Base-by-base conservation (phyloP, 179 eudicot genomes). In the Silene noctiflora region DNA sequence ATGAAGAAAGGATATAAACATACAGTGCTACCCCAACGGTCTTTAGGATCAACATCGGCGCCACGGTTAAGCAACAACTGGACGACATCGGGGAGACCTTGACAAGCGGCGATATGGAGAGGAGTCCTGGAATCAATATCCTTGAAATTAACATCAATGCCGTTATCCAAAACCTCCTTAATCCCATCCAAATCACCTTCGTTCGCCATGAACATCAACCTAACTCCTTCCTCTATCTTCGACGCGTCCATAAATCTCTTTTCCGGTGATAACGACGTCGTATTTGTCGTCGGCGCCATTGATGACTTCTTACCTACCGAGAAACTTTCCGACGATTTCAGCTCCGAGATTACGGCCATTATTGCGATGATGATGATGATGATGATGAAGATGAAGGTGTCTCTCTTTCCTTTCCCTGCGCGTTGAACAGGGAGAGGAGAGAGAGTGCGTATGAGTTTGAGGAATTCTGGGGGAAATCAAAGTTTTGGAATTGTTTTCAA, bases 1-100 rank as follows among this genome's bases (percentile, higher is more conserved):
- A 60, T 7, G 24, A 60, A 1, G 14, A 75, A 1, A 17, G 60
- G 25, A 25, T 16, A 39, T 5, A 31, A 59, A 69, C 62, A 46
- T 63, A 88, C 94, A 74, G 94, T 88, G 78, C 90, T 90, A 14
- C 94, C 94, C 91, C 91, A 90, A 6, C 91, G 89, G 79, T 90
- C 91, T 39, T 83, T 83, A 24, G 88, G 72, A 81, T 88, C 87
- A 27, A 87, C 83, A 77, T 84, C 83, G 27, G 94, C 91, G 51
- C 91, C 90, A 22, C 83, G 88, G 21, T 76, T 75, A 3, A 90
- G 83, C 78, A 90, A 81, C 58, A 88, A 81, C 0, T 74, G 64
- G 61, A 90, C 87, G 19, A 88, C 85, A 59, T 88, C 83, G 3
- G 80, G 75, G 7, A 76, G 72, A 13, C 90, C 89, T 64, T 90